These are phyloP conservation scores for Penicillium mononematosum DNA, from an alignment of 495 filamentous ascomycete genomes.

Conservation along the genomic window DNA sequence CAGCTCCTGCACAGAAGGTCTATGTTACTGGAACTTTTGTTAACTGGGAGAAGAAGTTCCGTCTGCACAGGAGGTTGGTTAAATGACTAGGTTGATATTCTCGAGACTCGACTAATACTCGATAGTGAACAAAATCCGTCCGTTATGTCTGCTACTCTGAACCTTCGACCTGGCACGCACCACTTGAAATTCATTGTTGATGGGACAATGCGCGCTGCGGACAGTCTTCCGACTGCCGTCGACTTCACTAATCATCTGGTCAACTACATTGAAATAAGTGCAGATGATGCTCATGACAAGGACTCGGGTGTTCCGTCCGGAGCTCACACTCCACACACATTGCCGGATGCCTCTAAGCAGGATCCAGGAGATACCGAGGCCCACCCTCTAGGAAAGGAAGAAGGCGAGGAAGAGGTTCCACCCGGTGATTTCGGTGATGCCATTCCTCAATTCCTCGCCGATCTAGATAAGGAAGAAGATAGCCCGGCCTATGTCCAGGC, in stretches of 20 bases:
- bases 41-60: constrained; percentile 89
- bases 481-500: constrained; percentile 67
- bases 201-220: constrained; percentile 83
- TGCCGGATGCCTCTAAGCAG: constrained; percentile 37
- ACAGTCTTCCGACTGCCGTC: constrained; percentile 86
- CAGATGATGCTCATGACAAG: constrained; percentile 58
- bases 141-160: constrained; percentile 69
- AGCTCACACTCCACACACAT: constrained; percentile 46
- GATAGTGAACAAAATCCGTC: constrained; percentile 43
- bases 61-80: constrained; percentile 73
- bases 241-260: constrained; percentile 96
- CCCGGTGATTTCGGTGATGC: constrained; percentile 51
- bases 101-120: constrained; percentile 11
- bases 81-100: background rate
- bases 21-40: constrained; percentile 97
- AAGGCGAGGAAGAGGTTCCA: constrained; percentile 50
- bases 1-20: constrained; percentile 73
- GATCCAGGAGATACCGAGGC: constrained; percentile 42
- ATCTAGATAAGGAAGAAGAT: constrained; percentile 82
- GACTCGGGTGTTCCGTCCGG: constrained; percentile 34
- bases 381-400: constrained; percentile 42
- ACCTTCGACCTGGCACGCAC: constrained; percentile 87
- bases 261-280: constrained; percentile 93
- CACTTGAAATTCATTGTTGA: constrained; percentile 96
- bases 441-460: constrained; percentile 80